phyloP scores from a whole-genome alignment of 2,329 filamentous ascomycete genomes.

The Stagonosporopsis vannaccii region DNA sequence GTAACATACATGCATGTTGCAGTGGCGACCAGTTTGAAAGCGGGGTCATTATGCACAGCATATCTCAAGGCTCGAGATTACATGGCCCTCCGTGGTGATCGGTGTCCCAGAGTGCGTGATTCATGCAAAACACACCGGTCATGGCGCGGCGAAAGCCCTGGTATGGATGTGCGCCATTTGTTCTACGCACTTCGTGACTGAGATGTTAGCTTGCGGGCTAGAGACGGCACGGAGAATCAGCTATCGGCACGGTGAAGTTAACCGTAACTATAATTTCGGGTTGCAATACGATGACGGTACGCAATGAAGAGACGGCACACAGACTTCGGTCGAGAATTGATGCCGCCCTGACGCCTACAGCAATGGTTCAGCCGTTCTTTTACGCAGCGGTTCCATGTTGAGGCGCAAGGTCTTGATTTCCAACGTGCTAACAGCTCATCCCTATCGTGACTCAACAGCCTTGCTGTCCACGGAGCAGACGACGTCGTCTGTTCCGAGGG shows the following conservation, averaged over 20 bases:
- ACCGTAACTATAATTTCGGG: not conserved
- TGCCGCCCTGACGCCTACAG: not conserved
- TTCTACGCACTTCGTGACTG: not conserved
- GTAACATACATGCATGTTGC: not conserved
- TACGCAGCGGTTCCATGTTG: conserved; percentile 6
- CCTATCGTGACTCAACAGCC: conserved; percentile 11
- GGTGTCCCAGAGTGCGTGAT: not conserved
- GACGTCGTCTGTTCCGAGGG: not conserved
- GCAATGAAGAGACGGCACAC: conserved; percentile 1
- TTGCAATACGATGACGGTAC: not conserved
- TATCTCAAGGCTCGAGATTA: not conserved
- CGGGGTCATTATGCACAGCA: conserved; percentile 13
- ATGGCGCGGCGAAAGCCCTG: not conserved
- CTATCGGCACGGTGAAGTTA: not conserved
- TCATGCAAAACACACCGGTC: conserved; percentile 1
- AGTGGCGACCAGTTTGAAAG: conserved; percentile 3
- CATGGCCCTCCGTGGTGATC: not conserved
- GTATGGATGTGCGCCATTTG: not conserved
- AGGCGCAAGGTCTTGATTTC: conserved; percentile 14
- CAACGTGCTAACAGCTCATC: conserved; percentile 5
- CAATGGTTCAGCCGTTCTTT: not conserved
- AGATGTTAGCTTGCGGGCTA: not conserved
- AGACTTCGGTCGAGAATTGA: not conserved
- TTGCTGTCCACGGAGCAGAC: not conserved
- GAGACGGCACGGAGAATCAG: not conserved